Percentiles rank a stretch among this genome's conserved stretches.
Conservation (phyloP, 495 filamentous ascomycete genomes). For the Glonium stellatum region DNA sequence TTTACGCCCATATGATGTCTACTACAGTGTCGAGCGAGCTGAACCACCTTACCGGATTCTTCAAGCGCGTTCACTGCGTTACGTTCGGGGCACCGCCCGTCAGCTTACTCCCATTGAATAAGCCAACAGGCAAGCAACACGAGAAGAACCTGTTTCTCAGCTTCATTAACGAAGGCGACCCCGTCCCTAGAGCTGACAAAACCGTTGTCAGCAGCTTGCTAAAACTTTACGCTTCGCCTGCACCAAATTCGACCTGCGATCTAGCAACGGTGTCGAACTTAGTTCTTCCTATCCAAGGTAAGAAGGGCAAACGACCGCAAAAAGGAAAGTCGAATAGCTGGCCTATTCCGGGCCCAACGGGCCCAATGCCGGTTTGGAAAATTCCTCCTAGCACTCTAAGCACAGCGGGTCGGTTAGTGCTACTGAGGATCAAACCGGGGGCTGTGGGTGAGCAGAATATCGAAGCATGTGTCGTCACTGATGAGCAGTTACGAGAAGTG, state of each 20-base stretch:
- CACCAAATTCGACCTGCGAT: conserved; percentile 38
- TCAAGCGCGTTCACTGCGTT: conserved; percentile 71
- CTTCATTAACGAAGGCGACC: conserved; percentile 81
- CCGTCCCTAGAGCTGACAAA: conserved; percentile 68
- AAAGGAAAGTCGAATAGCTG: conserved; percentile 11
- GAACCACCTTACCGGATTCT: conserved; percentile 55
- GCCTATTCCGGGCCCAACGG: neutral
- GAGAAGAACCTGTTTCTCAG: conserved; percentile 63
- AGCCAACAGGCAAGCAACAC: conserved; percentile 42
- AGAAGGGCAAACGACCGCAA: conserved; percentile 5
- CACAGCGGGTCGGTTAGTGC: conserved; percentile 20
- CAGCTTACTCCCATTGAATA: conserved; percentile 58
- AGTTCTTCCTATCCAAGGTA: neutral
- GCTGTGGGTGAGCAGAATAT: conserved; percentile 44
- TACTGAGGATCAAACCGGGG: conserved; percentile 25
- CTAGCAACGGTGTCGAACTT: conserved; percentile 12
- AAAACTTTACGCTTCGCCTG: conserved; percentile 58
- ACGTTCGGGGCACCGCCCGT: conserved; percentile 77
- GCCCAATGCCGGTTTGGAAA: conserved; percentile 15
- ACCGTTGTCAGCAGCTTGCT: conserved; percentile 63
- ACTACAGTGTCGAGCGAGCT: conserved; percentile 55
- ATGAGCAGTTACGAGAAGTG: conserved; percentile 55
- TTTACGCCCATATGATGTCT: conserved; percentile 73
- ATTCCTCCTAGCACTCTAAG: conserved; percentile 20
- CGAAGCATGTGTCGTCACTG: conserved; percentile 55